Percentiles rank a stretch among this genome's conserved stretches.
These are phyloP conservation scores for Syncephalastrum monosporum DNA, from an alignment of 371 early-diverging fungal genomes.

Conservation along the genomic window DNA sequence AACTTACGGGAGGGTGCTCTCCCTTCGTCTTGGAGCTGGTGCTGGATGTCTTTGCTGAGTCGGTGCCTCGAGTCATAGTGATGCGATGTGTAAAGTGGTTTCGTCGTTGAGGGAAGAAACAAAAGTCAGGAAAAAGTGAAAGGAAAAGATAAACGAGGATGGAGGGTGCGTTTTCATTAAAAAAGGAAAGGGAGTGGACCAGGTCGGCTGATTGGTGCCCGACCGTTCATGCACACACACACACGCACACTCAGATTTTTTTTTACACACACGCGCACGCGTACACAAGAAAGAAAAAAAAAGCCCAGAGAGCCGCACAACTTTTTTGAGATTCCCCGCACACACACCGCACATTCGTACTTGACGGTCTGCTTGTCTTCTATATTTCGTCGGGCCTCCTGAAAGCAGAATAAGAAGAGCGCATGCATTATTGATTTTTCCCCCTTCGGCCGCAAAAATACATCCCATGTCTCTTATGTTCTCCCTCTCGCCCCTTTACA, in stretches of 20 bases:
- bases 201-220: constrained; percentile 3
- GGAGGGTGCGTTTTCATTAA: not conserved
- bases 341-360: too few relatives aligned
- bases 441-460: too few relatives aligned
- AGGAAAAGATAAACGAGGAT: not conserved
- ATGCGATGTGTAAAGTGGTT: constrained; percentile 1
- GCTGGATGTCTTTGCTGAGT: constrained; percentile 20
- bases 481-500: too few relatives aligned
- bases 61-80: constrained; percentile 21
- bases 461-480: too few relatives aligned
- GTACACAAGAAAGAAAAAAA: not conserved
- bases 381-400: not conserved
- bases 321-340: constrained; percentile 3
- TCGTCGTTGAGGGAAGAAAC: constrained; percentile 3
- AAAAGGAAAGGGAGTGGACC: constrained; percentile 5
- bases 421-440: not conserved
- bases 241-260: constrained; percentile 1
- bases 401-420: constrained; percentile 9
- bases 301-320: not conserved
- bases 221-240: not conserved
- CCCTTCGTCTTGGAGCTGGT: constrained; percentile 40
- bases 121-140: constrained; percentile 11
- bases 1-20: constrained; percentile 51
- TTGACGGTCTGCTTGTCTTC: not conserved
- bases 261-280: constrained; percentile 1